Base-by-base conservation (phyloP, 2,329 filamentous ascomycete species). In the Onygenales sp. region DNA sequence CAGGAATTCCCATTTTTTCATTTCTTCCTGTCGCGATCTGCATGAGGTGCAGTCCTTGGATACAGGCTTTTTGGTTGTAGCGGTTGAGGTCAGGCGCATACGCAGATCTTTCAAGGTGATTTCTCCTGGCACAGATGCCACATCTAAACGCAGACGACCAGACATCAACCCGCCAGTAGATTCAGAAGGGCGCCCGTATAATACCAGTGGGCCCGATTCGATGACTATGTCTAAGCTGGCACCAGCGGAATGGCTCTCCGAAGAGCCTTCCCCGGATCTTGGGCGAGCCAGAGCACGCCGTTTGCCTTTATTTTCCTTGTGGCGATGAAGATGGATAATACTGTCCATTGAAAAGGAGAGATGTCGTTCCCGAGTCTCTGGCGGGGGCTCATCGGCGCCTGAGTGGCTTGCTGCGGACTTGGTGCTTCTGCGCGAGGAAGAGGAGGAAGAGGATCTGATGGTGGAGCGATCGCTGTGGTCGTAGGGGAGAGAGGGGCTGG, bases 161-260 rank as follows among this genome's bases (percentile, higher is more conserved):
- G 89, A 94, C 49, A 96, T 81, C 55, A 96, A 75, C 6, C 90
- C 89, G 53, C 92, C 92, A 2, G 85, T 86, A 61, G 90, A 95
- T 59, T 81, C 79, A 57, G 84, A 79, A 0, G 87, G 77, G 27
- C 79, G 76, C 57, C 90, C 90, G 64, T 93, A 88, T 71, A 95
- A 85, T 45, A 96, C 81, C 14, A 92, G 78, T 2, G 91, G 91
- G 1, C 90, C 89, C 10, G 88, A 94, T 74, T 96, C 91, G 58
- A 96, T 86, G 61, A 77, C 69, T 62, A 85, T 75, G 54, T 79
- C 74, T 58, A 85, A 69, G 57, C 74, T 78, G 37, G 65, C 61
- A 6, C 69, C 63, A 33, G 55, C 49, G n/a, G 61, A 53, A 1
- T 67, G 65, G 46, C 63, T 63, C 27, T 49, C 54, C 11, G 44